These are phyloP conservation scores for Sextonia rubra DNA, from an alignment of 164 flowering plant species.

Conservation along the genomic window DNA sequence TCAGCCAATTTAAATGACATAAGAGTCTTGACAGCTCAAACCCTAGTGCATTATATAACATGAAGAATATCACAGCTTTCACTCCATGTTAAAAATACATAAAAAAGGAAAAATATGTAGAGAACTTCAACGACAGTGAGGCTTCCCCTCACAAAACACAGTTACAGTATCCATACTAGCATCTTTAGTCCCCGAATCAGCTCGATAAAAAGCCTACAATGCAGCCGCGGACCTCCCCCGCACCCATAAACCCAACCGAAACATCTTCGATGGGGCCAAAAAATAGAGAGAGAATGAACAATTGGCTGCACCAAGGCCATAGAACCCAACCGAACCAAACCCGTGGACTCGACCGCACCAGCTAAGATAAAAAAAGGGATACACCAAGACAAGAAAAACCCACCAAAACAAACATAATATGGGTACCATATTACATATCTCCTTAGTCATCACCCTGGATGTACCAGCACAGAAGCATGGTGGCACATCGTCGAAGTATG, in stretches of 20 bases:
- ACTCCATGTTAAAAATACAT: constrained; percentile 1
- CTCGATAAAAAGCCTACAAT: constrained; percentile 1
- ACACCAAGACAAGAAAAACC: not conserved
- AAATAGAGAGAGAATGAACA: constrained; percentile 1
- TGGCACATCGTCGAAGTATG: constrained; percentile 69
- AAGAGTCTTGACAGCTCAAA: not conserved
- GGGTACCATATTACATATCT: not conserved
- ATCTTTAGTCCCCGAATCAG: not conserved
- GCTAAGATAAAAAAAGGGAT: not conserved
- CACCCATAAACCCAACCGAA: constrained; percentile 9
- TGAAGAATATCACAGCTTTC: not conserved
- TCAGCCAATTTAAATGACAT: no score
- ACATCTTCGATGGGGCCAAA: not conserved
- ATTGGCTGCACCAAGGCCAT: not conserved
- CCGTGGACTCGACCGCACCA: not conserved
- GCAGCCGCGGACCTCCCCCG: constrained; percentile 2
- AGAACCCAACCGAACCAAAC: not conserved
- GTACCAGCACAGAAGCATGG: constrained; percentile 75
- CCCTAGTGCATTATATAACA: not conserved
- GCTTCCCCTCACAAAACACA: not conserved
- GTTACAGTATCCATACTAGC: not conserved
- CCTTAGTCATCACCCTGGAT: constrained; percentile 57
- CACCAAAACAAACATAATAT: not conserved
- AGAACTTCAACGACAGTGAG: not conserved
- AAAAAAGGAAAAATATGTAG: not conserved